Conservation (phyloP, 2,329 filamentous ascomycete species). For the Paracorniculantispora psalliotae region DNA sequence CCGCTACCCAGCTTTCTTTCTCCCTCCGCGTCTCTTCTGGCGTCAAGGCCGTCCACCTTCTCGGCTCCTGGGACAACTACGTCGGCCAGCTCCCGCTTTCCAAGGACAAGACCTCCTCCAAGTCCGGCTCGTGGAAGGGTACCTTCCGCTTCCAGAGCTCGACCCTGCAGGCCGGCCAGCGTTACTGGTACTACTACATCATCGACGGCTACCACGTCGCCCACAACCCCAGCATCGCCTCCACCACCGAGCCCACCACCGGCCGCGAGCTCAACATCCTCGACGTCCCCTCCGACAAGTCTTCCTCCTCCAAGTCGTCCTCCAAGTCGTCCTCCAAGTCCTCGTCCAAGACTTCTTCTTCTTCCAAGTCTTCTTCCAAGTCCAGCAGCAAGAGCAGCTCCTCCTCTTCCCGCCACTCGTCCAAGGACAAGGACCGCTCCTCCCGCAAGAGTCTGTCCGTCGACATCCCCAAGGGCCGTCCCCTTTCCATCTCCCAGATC, state of each 20-base stretch:
- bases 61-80: slow-evolving; percentile 99
- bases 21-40: slow-evolving; percentile 91
- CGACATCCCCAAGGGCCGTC: slow-evolving; percentile 82
- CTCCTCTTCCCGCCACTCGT: slow-evolving; percentile 41
- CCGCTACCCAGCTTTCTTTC: slow-evolving; percentile 90
- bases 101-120: slow-evolving; percentile 76
- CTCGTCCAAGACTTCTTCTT: slow-evolving; percentile 33
- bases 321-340: slow-evolving; percentile 42
- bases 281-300: slow-evolving; percentile 64
- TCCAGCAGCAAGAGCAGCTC: slow-evolving; percentile 35
- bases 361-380: slow-evolving; percentile 37
- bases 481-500: slow-evolving; percentile 84
- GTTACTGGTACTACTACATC: slow-evolving; percentile 99
- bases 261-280: slow-evolving; percentile 97
- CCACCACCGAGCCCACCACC: slow-evolving; percentile 91
- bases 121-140: slow-evolving; percentile 89
- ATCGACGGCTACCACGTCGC: slow-evolving; percentile 98
- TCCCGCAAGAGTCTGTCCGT: slow-evolving; percentile 48
- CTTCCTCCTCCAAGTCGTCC: slow-evolving; percentile 37
- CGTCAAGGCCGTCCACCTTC: slow-evolving; percentile 95
- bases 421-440: slow-evolving; percentile 35
- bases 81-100: slow-evolving; percentile 88
- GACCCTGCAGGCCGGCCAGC: slow-evolving; percentile 79
- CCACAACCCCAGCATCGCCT: slow-evolving; percentile 87
- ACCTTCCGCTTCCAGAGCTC: slow-evolving; percentile 91